Evolutionary conservation across 495 filamentous ascomycete genomes (phyloP).

Genomic region (Neurospora intermedia): DNA sequence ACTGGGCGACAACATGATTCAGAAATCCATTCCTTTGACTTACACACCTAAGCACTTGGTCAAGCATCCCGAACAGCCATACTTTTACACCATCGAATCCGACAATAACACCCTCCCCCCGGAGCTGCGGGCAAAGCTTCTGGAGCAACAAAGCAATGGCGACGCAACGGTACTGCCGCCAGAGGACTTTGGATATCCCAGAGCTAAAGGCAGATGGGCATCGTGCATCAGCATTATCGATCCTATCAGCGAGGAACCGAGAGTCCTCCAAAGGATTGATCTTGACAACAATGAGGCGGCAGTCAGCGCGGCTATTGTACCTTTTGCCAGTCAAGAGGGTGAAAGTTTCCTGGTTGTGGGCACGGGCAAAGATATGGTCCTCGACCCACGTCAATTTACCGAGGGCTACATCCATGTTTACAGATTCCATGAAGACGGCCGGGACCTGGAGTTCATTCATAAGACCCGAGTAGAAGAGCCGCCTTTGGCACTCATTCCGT

Average conservation of each 20-base stretch:
- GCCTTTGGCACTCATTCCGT: constrained; percentile 76
- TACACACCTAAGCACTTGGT: constrained; percentile 85
- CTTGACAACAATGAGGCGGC: constrained; percentile 86
- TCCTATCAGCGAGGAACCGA: constrained; percentile 56
- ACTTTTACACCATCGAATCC: constrained; percentile 89
- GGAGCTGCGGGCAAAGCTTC: constrained; percentile 56
- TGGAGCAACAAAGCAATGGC: constrained; percentile 61
- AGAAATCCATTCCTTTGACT: constrained; percentile 77
- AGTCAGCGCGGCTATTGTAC: constrained; percentile 69
- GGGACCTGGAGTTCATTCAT: constrained; percentile 84
- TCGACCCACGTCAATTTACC: constrained; percentile 60
- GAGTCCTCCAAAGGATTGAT: constrained; percentile 63
- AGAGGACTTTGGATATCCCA: constrained; percentile 83
- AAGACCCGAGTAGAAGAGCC: constrained; percentile 87
- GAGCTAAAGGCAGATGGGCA: constrained; percentile 78
- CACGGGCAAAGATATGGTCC: constrained; percentile 78
- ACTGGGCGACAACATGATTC: constrained; percentile 73
- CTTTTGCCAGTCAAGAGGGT: constrained; percentile 78
- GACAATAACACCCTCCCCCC: constrained; percentile 81
- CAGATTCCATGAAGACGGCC: constrained; percentile 76
- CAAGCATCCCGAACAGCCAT: constrained; percentile 73
- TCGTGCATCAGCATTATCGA: constrained; percentile 89
- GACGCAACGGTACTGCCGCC: constrained; percentile 60
- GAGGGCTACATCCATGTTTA: constrained; percentile 89
- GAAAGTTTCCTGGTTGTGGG: constrained; percentile 88